A percentile compares a stretch with the other conserved stretches of the same genome.
Conservation (phyloP, 176 grass and related monocot genomes). For the Zea mays region DNA sequence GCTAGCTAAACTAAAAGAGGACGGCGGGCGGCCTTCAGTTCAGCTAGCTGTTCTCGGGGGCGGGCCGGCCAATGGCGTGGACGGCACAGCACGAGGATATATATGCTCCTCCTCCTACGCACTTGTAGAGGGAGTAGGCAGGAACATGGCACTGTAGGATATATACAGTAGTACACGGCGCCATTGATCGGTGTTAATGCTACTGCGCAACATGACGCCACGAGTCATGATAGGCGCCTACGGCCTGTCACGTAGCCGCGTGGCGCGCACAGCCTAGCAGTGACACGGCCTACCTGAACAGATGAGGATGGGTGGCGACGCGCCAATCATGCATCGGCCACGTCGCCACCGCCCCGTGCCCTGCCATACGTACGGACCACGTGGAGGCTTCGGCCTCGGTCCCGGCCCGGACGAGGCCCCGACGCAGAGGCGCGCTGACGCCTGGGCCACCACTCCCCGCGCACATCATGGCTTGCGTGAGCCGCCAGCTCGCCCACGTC, state of each 20-base stretch:
- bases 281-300: constrained; percentile 23
- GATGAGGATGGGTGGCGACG: constrained; percentile 35
- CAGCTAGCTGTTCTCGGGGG: background rate
- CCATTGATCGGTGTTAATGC: too few relatives aligned
- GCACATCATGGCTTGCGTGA: too few relatives aligned
- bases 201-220: too few relatives aligned
- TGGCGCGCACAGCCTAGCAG: constrained; percentile 20
- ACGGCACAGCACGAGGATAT: background rate
- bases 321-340: constrained; percentile 44
- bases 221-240: constrained; percentile 25
- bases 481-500: too few relatives aligned
- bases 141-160: too few relatives aligned
- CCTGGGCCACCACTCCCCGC: too few relatives aligned
- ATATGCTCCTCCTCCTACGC: background rate
- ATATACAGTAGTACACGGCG: too few relatives aligned
- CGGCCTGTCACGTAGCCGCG: constrained; percentile 34
- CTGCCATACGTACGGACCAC: constrained; percentile 42
- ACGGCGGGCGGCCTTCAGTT: background rate
- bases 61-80: background rate
- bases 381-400: too few relatives aligned
- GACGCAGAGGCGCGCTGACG: too few relatives aligned
- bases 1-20: background rate
- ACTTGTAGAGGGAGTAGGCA: too few relatives aligned
- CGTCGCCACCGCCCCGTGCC: constrained; percentile 29
- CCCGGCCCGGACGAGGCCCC: background rate